Evolutionary conservation across 768 basidiomycete genomes (phyloP).

Genomic region (Naganishia randhawae): DNA sequence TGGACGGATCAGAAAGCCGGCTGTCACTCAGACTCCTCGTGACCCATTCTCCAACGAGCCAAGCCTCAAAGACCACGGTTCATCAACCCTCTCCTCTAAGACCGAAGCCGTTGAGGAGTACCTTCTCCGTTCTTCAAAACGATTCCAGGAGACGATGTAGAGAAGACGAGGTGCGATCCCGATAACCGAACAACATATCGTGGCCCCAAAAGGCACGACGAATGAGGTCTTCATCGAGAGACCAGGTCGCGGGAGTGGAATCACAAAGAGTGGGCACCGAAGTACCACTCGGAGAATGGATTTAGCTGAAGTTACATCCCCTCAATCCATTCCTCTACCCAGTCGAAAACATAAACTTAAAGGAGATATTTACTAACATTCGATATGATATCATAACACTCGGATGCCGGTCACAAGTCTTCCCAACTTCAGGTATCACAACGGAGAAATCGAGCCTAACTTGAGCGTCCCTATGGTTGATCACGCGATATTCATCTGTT

Average conservation of each 20-base stretch:
- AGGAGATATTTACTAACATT: constrained; percentile 2
- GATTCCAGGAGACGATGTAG: constrained; percentile 14
- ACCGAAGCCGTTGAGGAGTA: constrained; percentile 2
- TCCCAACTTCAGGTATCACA: neutral
- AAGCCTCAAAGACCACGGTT: constrained; percentile 17
- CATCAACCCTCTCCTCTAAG: constrained; percentile 13
- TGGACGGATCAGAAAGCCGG: constrained; percentile 23
- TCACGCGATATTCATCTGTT: neutral
- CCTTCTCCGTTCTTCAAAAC: constrained; percentile 23
- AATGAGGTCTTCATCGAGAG: constrained; percentile 15
- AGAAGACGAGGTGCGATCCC: constrained; percentile 17
- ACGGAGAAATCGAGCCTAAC: no score
- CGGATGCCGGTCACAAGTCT: neutral
- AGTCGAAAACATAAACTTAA: neutral
- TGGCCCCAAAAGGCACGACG: neutral
- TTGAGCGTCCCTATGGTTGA: neutral
- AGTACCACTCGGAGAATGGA: constrained; percentile 24
- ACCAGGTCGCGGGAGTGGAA: neutral
- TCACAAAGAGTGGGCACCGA: constrained; percentile 15
- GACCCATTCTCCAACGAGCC: neutral
- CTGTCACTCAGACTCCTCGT: constrained; percentile 12
- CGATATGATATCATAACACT: neutral
- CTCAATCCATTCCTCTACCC: constrained; percentile 7
- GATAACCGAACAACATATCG: constrained; percentile 16
- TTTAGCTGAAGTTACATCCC: constrained; percentile 25